Conservation (phyloP, 1,284 basidiomycete species). For the Melanopsichium pennsylvanicum region DNA sequence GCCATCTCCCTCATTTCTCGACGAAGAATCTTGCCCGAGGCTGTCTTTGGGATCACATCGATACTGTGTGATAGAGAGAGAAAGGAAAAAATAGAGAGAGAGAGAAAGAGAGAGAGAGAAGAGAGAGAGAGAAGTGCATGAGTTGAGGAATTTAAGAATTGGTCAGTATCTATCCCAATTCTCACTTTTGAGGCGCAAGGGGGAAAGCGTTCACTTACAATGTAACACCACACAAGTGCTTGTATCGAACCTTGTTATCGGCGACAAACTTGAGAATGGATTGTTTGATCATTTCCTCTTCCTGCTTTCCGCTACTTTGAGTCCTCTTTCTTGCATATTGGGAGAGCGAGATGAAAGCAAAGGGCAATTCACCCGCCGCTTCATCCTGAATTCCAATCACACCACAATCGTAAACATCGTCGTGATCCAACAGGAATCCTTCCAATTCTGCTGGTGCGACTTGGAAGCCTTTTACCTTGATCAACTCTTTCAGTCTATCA, state of each 20-base stretch:
- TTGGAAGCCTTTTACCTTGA: conserved; percentile 65
- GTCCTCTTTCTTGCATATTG: conserved; percentile 68
- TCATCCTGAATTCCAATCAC: conserved; percentile 80
- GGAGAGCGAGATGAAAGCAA: conserved; percentile 75
- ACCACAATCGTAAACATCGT: conserved; percentile 75
- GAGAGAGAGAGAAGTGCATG: background rate
- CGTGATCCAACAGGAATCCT: conserved; percentile 77
- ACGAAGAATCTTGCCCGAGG: conserved; percentile 55
- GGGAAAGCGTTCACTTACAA: conserved; percentile 44
- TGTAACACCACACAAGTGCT: conserved; percentile 72
- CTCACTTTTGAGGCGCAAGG: too few species aligned
- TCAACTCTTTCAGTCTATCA: conserved; percentile 63
- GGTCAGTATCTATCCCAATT: background rate
- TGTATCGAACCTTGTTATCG: conserved; percentile 76
- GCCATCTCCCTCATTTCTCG: conserved; percentile 48
- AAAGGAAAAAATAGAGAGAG: background rate
- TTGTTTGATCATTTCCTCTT: conserved; percentile 36
- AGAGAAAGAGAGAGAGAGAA: background rate
- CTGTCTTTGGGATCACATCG: conserved; percentile 53
- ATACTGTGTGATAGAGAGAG: conserved; percentile 15
- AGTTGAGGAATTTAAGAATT: too few species aligned
- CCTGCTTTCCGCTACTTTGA: conserved; percentile 67
- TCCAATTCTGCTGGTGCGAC: conserved; percentile 71
- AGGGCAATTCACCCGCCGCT: conserved; percentile 78
- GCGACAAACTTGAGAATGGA: conserved; percentile 72